Evolutionary conservation across 2,329 filamentous ascomycete species (phyloP).

Genomic region (Sclerotinia nivalis): DNA sequence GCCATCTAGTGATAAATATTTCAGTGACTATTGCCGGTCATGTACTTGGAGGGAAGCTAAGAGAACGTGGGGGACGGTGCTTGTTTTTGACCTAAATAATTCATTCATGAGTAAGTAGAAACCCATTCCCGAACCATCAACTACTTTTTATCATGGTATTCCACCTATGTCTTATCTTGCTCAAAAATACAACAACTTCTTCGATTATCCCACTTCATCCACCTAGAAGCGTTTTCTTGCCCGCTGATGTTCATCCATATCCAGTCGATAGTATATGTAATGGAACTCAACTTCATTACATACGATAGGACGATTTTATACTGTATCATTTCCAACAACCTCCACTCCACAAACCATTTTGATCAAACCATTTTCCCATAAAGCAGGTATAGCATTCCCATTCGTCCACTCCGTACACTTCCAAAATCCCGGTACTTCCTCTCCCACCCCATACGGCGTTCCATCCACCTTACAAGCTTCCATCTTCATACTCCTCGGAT

Average conservation of each 20-base stretch:
- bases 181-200: not conserved
- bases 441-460: not conserved
- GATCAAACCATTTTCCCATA: not conserved
- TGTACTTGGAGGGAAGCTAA: no score
- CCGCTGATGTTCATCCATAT: not conserved
- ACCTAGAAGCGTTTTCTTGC: not conserved
- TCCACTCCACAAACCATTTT: not conserved
- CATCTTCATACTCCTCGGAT: not conserved
- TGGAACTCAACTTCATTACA: not conserved
- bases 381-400: not conserved
- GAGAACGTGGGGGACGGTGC: no score
- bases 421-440: not conserved
- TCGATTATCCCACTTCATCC: no score
- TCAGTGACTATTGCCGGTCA: no score
- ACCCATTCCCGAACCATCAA: no score
- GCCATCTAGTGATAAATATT: no score
- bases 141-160: not conserved
- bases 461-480: not conserved
- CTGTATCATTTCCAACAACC: not conserved
- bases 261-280: not conserved
- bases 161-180: not conserved
- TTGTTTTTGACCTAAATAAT: no score
- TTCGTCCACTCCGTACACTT: not conserved
- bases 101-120: no score
- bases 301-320: not conserved